These are phyloP conservation scores for Aspergillus sp. DNA, from an alignment of 2,329 filamentous ascomycete species.

Conservation along the genomic window DNA sequence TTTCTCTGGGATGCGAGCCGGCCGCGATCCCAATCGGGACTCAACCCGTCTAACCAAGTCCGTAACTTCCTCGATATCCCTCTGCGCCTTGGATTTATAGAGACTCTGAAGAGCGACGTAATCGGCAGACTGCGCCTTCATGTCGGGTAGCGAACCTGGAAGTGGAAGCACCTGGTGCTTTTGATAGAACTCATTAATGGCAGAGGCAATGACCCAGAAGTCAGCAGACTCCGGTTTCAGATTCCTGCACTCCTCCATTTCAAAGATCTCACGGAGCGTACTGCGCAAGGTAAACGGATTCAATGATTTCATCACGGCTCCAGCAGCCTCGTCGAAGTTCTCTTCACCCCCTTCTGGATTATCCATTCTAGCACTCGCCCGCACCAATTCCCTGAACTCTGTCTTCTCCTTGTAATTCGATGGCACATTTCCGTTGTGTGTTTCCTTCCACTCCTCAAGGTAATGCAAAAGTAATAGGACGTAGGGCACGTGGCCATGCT, in stretches of 20 bases:
- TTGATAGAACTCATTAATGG: constrained; percentile 67
- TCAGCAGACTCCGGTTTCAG: constrained; percentile 45
- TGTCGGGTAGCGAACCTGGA: constrained; percentile 82
- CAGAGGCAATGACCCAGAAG: constrained; percentile 85
- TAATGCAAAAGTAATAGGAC: constrained; percentile 75
- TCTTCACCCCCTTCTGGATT: constrained; percentile 85
- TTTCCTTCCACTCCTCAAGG: constrained; percentile 67
- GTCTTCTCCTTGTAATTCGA: constrained; percentile 75
- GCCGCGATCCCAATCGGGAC: constrained; percentile 40
- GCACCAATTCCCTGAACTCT: constrained; percentile 66
- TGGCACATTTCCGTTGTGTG: constrained; percentile 61
- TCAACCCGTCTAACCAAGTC: constrained; percentile 53
- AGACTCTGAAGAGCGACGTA: constrained; percentile 88
- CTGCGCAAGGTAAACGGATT: constrained; percentile 59
- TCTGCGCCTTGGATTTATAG: constrained; percentile 79
- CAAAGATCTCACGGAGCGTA: constrained; percentile 68
- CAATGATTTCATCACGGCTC: constrained; percentile 81
- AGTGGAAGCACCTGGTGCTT: constrained; percentile 69
- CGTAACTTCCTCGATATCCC: constrained; percentile 69
- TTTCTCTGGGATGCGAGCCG: constrained; percentile 49
- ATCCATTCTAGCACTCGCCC: constrained; percentile 57
- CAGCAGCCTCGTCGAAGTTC: constrained; percentile 89
- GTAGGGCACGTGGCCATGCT: constrained; percentile 88
- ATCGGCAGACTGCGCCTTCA: constrained; percentile 88
- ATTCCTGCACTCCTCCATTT: constrained; percentile 53